Conservation (phyloP, 2,329 filamentous ascomycete genomes). For the Kalaharituber pfeilii region DNA sequence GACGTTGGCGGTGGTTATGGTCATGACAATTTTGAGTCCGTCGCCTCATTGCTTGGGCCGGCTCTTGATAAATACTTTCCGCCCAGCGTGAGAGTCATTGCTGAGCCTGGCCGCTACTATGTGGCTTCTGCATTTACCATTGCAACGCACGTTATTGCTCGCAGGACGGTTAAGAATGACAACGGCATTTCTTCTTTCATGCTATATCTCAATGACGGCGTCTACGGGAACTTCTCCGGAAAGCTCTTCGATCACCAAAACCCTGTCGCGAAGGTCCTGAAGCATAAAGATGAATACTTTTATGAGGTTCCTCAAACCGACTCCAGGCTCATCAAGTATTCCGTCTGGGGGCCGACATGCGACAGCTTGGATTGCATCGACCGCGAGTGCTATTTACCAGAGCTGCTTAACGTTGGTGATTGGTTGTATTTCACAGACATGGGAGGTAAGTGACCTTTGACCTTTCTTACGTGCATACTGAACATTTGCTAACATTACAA, state of each 20-base stretch:
- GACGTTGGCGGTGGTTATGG: slow-evolving; percentile 92
- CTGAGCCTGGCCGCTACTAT: slow-evolving; percentile 92
- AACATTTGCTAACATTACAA: slow-evolving; percentile 5
- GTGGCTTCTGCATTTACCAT: slow-evolving; percentile 85
- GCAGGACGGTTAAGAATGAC: slow-evolving; percentile 67
- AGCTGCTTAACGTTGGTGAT: slow-evolving; percentile 74
- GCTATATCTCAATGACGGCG: slow-evolving; percentile 92
- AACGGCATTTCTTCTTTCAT: slow-evolving; percentile 62
- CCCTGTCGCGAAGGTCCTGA: slow-evolving; percentile 66
- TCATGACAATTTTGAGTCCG: slow-evolving; percentile 76
- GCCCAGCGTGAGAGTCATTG: slow-evolving; percentile 66
- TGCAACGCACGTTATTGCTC: slow-evolving; percentile 88
- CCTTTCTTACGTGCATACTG: not conserved
- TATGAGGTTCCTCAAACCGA: slow-evolving; percentile 33
- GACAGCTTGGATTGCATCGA: slow-evolving; percentile 94
- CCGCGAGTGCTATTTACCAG: slow-evolving; percentile 57
- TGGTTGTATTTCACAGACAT: slow-evolving; percentile 99
- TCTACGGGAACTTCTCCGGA: slow-evolving; percentile 97
- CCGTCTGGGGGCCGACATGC: slow-evolving; percentile 94
- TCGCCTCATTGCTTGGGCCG: slow-evolving; percentile 61
- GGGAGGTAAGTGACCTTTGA: slow-evolving; percentile 36
- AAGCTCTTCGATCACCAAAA: slow-evolving; percentile 99
- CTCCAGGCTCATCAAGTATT: slow-evolving; percentile 54
- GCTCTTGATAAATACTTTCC: slow-evolving; percentile 84
- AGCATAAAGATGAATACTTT: slow-evolving; percentile 34